phyloP scores from a whole-genome alignment of 495 filamentous ascomycete genomes.

The Trichoderma virens region DNA sequence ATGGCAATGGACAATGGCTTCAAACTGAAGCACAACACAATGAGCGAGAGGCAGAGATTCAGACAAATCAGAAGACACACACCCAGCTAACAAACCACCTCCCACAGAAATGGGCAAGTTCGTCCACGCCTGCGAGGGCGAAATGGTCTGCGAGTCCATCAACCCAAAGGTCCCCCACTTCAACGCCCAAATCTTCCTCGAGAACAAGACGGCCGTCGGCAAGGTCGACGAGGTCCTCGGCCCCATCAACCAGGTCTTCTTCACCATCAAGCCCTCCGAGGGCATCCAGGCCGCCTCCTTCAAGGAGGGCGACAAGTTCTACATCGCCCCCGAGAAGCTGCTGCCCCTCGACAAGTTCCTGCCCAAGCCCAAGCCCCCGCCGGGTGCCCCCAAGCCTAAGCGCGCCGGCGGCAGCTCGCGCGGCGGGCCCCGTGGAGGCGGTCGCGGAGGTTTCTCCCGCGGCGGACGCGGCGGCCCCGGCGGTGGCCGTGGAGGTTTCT shows the following conservation, averaged over 20 bases:
- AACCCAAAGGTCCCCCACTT: conserved; percentile 98
- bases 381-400: conserved; percentile 50
- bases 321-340: conserved; percentile 88
- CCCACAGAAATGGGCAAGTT: conserved; percentile 79
- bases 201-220: conserved; percentile 91
- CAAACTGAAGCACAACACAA: too few relatives aligned
- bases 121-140: conserved; percentile 89
- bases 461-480: conserved; percentile 32
- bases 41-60: neutral
- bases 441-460: conserved; percentile 26
- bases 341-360: conserved; percentile 93
- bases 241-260: conserved; percentile 92
- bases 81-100: neutral
- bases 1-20: too few relatives aligned
- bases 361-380: conserved; percentile 83
- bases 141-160: conserved; percentile 88
- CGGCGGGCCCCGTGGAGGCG: conserved; percentile 38
- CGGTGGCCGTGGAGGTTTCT: conserved; percentile 18
- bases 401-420: conserved; percentile 38
- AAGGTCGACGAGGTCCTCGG: conserved; percentile 95
- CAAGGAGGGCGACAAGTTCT: conserved; percentile 95
- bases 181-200: conserved; percentile 96
- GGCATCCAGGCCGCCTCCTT: conserved; percentile 92
- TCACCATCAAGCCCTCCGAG: conserved; percentile 92
- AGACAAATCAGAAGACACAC: neutral